Evolutionary conservation across 1,139 yeast genomes (phyloP).

Genomic region (Zhuliangozyma blackwelliae): DNA sequence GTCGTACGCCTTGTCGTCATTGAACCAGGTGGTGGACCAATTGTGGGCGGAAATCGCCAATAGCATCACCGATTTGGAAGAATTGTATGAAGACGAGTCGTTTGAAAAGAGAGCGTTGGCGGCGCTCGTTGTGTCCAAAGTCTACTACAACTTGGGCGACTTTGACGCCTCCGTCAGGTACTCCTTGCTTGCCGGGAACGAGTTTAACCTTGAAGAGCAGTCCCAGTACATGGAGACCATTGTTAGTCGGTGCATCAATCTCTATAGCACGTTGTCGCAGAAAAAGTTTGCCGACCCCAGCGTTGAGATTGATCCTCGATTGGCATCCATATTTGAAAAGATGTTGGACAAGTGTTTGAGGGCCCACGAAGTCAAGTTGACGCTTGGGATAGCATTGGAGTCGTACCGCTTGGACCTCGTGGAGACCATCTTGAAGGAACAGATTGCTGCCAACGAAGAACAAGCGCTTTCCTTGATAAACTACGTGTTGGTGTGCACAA

Average conservation of each 20-base stretch:
- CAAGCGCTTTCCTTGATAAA: conserved; percentile 54
- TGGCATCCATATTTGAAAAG: conserved; percentile 69
- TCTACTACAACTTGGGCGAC: conserved; percentile 93
- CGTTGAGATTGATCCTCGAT: conserved; percentile 53
- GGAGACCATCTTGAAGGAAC: conserved; percentile 52
- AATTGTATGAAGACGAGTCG: conserved; percentile 76
- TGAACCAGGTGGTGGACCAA: conserved; percentile 81
- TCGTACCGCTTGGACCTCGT: conserved; percentile 83
- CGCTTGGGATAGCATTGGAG: conserved; percentile 88
- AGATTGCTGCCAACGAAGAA: conserved; percentile 37
- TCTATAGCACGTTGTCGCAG: conserved; percentile 67
- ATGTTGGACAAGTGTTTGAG: conserved; percentile 80
- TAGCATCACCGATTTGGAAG: conserved; percentile 81
- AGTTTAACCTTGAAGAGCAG: conserved; percentile 67
- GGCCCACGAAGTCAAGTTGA: conserved; percentile 70
- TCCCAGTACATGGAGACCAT: conserved; percentile 93
- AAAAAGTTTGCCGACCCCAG: conserved; percentile 41
- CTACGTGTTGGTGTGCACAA: conserved; percentile 75
- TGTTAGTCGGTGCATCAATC: conserved; percentile 86
- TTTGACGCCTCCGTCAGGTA: conserved; percentile 86
- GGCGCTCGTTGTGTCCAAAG: conserved; percentile 89
- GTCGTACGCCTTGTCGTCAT: conserved; percentile 77
- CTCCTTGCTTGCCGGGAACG: conserved; percentile 80
- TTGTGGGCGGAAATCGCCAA: conserved; percentile 98
- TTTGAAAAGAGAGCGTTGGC: conserved; percentile 80